A percentile compares a stretch with the other conserved stretches of the same genome.
phyloP scores from a whole-genome alignment of 2,329 filamentous ascomycete species.

The Pseudogymnoascus sp. region DNA sequence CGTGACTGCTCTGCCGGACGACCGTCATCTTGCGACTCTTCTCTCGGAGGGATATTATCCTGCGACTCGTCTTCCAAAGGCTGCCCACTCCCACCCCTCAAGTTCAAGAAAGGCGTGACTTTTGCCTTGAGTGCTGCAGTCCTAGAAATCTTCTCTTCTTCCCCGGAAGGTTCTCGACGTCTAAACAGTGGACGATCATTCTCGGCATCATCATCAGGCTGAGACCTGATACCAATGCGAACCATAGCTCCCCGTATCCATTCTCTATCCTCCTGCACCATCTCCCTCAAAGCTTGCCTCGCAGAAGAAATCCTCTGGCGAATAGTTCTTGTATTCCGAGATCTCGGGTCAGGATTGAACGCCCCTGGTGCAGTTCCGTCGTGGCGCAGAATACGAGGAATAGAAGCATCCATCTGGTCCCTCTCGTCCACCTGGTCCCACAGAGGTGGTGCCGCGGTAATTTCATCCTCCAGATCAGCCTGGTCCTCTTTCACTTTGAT shows the following conservation, averaged over 20 bases:
- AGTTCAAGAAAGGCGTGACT: background rate
- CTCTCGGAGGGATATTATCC: background rate
- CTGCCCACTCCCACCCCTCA: background rate
- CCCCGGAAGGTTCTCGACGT: background rate
- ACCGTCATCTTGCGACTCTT: background rate
- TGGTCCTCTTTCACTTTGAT: background rate
- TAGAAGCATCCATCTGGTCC: background rate
- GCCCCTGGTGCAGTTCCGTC: background rate
- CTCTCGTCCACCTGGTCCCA: background rate
- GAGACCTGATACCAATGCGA: background rate
- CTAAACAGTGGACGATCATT: background rate
- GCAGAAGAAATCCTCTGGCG: conserved; percentile 1
- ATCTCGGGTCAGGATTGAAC: background rate
- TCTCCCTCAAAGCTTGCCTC: background rate
- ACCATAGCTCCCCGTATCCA: background rate
- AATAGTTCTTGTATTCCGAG: background rate
- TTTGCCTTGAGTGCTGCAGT: background rate
- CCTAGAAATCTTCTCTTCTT: background rate
- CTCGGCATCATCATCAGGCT: background rate
- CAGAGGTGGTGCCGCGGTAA: background rate
- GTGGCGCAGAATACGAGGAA: background rate
- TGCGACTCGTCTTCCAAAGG: background rate
- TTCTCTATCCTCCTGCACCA: background rate
- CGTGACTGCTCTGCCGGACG: background rate
- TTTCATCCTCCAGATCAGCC: background rate